phyloP scores from a whole-genome alignment of 192 early-diverging fungal species.

The Coemansia sp. region DNA sequence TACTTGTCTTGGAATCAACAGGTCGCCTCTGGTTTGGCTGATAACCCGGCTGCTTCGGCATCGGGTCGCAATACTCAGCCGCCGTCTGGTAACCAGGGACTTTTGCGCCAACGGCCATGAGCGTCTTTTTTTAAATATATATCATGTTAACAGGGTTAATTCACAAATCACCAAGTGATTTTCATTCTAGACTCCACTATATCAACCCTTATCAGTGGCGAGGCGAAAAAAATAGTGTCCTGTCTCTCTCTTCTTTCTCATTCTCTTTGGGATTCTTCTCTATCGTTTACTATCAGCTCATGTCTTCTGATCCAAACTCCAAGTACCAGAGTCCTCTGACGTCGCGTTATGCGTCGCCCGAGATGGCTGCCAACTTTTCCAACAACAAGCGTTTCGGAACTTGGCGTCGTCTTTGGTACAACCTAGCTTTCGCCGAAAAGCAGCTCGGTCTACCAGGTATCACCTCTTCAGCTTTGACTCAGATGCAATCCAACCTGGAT shows the following conservation, averaged over 20 bases:
- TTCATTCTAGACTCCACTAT: background rate
- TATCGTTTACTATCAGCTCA: background rate
- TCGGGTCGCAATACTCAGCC: constrained; percentile 23
- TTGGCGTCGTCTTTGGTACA: constrained; percentile 95
- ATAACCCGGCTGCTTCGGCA: constrained; percentile 19
- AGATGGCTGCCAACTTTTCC: constrained; percentile 96
- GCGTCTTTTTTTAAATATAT: background rate
- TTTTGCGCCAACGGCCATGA: constrained; percentile 37
- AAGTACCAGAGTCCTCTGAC: constrained; percentile 96
- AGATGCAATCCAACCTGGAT: constrained; percentile 86
- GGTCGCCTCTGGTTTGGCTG: constrained; percentile 46
- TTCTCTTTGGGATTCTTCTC: background rate
- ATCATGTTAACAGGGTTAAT: background rate
- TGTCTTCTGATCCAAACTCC: constrained; percentile 60
- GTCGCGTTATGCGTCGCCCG: constrained; percentile 92
- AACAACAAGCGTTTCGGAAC: constrained; percentile 94
- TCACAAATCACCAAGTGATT: background rate
- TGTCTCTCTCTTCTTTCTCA: background rate
- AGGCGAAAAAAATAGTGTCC: background rate
- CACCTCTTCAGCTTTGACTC: constrained; percentile 77
- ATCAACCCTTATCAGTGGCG: background rate
- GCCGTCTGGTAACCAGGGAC: background rate
- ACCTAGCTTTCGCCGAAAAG: constrained; percentile 89
- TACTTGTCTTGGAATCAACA: constrained; percentile 95
- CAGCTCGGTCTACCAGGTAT: constrained; percentile 89